Evolutionary conservation across 305 asterid species (phyloP), one percentile per base, ranked within the genome.

Genomic region (Caryopteris hybrid): DNA sequence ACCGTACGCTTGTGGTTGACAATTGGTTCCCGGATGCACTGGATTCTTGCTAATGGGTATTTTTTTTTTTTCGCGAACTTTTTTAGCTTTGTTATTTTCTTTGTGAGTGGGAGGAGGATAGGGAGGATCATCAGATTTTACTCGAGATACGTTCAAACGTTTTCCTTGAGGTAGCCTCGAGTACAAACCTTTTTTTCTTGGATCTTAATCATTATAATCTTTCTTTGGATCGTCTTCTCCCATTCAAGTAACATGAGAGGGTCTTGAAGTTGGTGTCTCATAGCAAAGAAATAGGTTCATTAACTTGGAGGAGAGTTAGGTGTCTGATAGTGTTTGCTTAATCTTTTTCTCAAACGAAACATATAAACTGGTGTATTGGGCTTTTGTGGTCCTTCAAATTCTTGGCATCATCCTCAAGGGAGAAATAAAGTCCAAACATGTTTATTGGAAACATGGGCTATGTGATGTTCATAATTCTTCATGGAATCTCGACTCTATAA

Each of bases 31-130:
- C 42, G 66, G 82, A 68, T 82, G 88, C 85, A 76, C 79, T 73
- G 59, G 51, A 61, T 66, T 85, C 86, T 58, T 78, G 86, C 87
- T 83, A 77, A 88, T 82, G 88, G 91, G 92, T 91, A 82, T 83
- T 76, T 76, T 76, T 72, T 66, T 80, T 74, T n/a, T n/a, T n/a
- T n/a, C n/a, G n/a, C n/a, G n/a, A 54, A 77, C 75, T 84, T 74
- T 71, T 83, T 78, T 74, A 62, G 61, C 61, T 74, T 66, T 29
- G 22, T 58, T 36, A 17, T 71, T 57, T 71, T 51, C 38, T 66
- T 45, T 47, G 21, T 46, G 56, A 33, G 68, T 64, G 66, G 81
- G 76, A 78, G 81, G 76, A 75, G 81, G 80, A 73, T 79, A 77
- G 86, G 76, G 76, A 76, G 71, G 76, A 71, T 72, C 69, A 74